Evolutionary conservation across 441 rosid species (phyloP).

Genomic region (Raphanus hybrid): DNA sequence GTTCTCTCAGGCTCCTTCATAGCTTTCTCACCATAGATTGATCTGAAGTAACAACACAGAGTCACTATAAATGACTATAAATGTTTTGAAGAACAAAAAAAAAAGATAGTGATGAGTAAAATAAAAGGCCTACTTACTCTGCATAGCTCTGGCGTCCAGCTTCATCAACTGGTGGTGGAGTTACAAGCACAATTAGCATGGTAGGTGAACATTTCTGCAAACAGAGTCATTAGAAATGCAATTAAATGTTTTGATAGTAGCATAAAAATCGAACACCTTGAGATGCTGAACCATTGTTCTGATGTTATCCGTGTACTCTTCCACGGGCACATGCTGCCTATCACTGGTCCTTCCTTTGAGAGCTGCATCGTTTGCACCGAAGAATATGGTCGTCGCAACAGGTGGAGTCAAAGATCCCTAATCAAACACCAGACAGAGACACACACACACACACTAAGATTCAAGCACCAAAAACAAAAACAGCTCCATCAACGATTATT

Average conservation of each 20-base stretch:
- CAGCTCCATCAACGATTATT: not conserved
- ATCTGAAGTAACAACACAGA: conserved; percentile 49
- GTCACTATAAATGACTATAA: conserved; percentile 1
- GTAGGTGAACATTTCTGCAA: conserved; percentile 70
- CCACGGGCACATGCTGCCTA: conserved; percentile 79
- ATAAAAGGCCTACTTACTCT: conserved; percentile 45
- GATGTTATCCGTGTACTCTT: conserved; percentile 77
- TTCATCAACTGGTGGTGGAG: conserved; percentile 89
- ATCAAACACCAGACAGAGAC: conserved; percentile 15
- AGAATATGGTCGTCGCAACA: conserved; percentile 76
- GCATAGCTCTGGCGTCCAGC: conserved; percentile 73
- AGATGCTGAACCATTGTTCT: conserved; percentile 70
- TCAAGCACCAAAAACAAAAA: not conserved
- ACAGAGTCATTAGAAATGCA: conserved; percentile 21
- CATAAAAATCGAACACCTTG: conserved; percentile 63
- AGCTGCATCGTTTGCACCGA: conserved; percentile 98
- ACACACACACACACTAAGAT: not conserved
- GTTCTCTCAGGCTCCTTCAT: conserved; percentile 78
- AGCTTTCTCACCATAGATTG: conserved; percentile 74
- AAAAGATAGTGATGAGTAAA: not conserved
- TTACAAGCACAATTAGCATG: conserved; percentile 73
- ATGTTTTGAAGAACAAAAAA: not conserved
- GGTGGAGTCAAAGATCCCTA: conserved; percentile 64
- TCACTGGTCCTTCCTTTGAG: conserved; percentile 71
- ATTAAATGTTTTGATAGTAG: not conserved